These are phyloP conservation scores for Wickerhamiella occidentalis DNA, from an alignment of 805 yeast genomes.

Conservation along the genomic window DNA sequence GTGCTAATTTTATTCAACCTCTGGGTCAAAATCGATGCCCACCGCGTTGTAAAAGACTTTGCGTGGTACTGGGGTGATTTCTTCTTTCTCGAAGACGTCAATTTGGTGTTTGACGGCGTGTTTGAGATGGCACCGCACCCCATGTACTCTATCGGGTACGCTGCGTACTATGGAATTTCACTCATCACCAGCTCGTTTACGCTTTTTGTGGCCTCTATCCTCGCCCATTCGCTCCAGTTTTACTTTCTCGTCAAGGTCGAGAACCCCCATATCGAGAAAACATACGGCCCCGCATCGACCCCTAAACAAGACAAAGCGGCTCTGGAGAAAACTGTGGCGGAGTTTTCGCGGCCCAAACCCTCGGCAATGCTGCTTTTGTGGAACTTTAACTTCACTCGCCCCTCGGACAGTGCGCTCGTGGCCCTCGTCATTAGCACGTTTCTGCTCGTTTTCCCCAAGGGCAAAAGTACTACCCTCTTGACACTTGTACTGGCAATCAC, in stretches of 20 bases:
- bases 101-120: constrained; percentile 75
- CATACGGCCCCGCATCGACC: constrained; percentile 29
- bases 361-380: constrained; percentile 41
- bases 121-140: constrained; percentile 87
- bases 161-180: constrained; percentile 78
- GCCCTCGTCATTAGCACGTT: constrained; percentile 23
- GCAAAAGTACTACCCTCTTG: constrained; percentile 8
- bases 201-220: constrained; percentile 52
- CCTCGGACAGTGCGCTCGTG: constrained; percentile 41
- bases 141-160: constrained; percentile 81
- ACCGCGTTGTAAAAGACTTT: constrained; percentile 73
- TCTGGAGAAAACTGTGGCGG: not conserved
- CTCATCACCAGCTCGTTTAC: constrained; percentile 62
- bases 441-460: constrained; percentile 26
- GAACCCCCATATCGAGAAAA: constrained; percentile 77
- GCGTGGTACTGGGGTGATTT: constrained; percentile 97
- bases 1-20: constrained; percentile 55
- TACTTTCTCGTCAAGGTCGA: constrained; percentile 62
- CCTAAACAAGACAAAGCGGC: not conserved
- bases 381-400: constrained; percentile 52
- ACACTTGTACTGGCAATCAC: constrained; percentile 32
- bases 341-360: constrained; percentile 11
- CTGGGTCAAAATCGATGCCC: constrained; percentile 82
- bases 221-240: constrained; percentile 71
- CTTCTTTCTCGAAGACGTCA: constrained; percentile 61